phyloP scores from a whole-genome alignment of 768 basidiomycete species.

The Termitomyces sp. region DNA sequence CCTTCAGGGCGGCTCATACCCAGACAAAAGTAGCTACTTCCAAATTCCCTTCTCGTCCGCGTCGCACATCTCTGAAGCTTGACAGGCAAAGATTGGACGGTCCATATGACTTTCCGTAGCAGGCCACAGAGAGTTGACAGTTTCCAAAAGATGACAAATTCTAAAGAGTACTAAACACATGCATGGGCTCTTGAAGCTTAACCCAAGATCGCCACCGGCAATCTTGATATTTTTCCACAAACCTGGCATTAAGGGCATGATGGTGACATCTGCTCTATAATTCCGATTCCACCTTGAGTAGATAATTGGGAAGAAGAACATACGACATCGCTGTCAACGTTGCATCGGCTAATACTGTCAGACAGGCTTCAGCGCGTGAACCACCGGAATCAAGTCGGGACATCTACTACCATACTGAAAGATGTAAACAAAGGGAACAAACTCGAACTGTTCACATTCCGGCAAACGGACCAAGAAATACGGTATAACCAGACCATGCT shows the following conservation, averaged over 20 bases:
- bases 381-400: too few relatives aligned
- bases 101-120: background rate
- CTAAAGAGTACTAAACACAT: background rate
- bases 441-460: constrained; percentile 41
- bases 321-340: too few relatives aligned
- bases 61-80: background rate
- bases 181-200: constrained; percentile 22
- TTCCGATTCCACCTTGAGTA: constrained; percentile 40
- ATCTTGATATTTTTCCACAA: constrained; percentile 50
- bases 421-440: too few relatives aligned
- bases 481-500: constrained; percentile 68
- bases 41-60: too few relatives aligned
- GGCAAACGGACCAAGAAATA: constrained; percentile 83
- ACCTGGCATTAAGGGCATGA: constrained; percentile 80
- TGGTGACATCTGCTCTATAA: constrained; percentile 71
- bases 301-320: too few relatives aligned
- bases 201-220: constrained; percentile 61
- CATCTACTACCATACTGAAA: too few relatives aligned
- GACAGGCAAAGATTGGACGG: background rate
- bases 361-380: too few relatives aligned
- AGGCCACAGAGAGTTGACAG: background rate
- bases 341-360: too few relatives aligned
- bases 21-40: background rate
- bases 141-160: background rate
- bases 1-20: background rate